Conservation (phyloP, 2,329 filamentous ascomycete genomes). For the Claviceps monticola region DNA sequence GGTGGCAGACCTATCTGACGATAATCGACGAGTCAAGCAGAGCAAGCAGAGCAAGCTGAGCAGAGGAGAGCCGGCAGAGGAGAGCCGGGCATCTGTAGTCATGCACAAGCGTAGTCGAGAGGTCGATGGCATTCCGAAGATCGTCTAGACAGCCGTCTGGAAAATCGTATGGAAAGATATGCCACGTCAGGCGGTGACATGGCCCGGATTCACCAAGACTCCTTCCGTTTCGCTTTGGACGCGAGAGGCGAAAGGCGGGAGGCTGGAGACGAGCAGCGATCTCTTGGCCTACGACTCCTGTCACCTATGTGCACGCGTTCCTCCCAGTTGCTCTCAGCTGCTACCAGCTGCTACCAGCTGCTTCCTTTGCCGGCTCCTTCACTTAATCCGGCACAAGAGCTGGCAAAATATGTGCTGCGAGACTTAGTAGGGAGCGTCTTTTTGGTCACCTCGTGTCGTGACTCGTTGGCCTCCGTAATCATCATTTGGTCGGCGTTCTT, state of each 20-base stretch:
- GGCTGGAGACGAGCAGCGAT: conserved; percentile 1
- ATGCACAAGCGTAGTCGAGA: not conserved
- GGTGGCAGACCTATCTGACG: not conserved
- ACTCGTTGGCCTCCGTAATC: not conserved
- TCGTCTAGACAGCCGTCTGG: not conserved
- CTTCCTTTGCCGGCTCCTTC: not conserved
- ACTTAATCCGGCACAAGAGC: not conserved
- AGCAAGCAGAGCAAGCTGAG: not conserved
- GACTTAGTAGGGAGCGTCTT: conserved; percentile 1
- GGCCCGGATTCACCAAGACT: conserved; percentile 3
- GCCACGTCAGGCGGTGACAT: conserved; percentile 5
- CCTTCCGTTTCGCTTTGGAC: conserved; percentile 4
- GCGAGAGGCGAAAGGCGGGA: not conserved
- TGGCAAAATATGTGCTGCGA: conserved; percentile 3
- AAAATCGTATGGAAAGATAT: not conserved
- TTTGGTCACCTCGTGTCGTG: conserved; percentile 1
- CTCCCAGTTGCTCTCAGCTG: no score
- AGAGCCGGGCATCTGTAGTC: not conserved
- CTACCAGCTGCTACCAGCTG: not conserved
- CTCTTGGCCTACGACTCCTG: conserved; percentile 1
- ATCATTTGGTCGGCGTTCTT: conserved; percentile 2
- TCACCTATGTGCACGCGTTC: no score
- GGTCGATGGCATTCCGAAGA: not conserved
- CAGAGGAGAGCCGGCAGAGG: not conserved
- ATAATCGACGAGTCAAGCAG: not conserved